Conservation (phyloP, 2,329 filamentous ascomycete species). For the Colletotrichum tropicale region DNA sequence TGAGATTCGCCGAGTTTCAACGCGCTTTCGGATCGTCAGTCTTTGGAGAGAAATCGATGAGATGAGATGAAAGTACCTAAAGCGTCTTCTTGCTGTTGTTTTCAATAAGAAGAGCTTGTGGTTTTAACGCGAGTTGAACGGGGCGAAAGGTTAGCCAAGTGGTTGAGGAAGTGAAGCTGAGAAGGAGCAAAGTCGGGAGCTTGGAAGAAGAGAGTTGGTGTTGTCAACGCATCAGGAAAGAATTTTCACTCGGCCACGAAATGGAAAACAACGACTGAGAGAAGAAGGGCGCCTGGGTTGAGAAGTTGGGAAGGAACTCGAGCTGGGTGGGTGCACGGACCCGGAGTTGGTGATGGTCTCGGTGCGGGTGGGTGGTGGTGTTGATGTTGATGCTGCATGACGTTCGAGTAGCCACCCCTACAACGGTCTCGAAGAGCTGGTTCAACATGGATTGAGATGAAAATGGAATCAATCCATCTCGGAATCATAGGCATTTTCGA, state of each 20-base stretch:
- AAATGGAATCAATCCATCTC: background rate
- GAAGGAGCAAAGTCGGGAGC: background rate
- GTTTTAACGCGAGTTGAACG: background rate
- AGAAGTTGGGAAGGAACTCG: background rate
- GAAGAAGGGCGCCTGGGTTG: background rate
- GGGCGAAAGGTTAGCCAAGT: background rate
- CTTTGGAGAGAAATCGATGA: rapidly evolving
- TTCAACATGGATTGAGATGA: background rate
- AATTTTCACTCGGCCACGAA: background rate
- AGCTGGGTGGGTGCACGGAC: background rate
- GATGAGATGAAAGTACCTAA: background rate
- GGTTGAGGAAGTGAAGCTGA: background rate
- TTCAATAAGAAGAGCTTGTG: background rate
- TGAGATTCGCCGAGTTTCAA: background rate
- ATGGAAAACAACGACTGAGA: background rate
- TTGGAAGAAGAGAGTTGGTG: background rate
- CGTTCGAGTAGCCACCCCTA: background rate
- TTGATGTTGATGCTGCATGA: background rate
- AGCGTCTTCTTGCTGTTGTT: background rate
- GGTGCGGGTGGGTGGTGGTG: background rate
- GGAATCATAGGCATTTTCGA: background rate
- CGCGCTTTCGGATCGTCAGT: background rate
- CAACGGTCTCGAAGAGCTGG: background rate
- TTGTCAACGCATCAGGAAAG: background rate
- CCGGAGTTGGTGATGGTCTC: background rate